Evolutionary conservation across 345 rosid genomes (phyloP), one percentile per base, ranked within the genome.

Genomic region (Theobroma cacao): DNA sequence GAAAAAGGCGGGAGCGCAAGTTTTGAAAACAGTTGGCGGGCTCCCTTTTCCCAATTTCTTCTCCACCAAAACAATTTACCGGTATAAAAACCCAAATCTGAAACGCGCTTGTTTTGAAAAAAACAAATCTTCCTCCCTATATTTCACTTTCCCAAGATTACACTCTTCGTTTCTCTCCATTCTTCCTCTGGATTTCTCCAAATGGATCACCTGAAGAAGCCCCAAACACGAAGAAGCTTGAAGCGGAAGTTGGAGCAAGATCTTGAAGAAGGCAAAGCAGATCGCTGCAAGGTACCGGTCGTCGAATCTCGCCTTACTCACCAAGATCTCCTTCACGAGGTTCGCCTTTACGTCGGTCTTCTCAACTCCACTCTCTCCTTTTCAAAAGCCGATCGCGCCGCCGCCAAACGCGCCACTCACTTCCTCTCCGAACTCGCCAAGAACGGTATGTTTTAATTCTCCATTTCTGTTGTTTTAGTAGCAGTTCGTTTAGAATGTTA

Each of bases 201-300:
- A 26, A 89, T 90, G 94, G 90, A 86, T 79, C 76, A 53, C 41
- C 83, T 80, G 3, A 68, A 55, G 13, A 81, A 80, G 72, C 86
- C 80, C 50, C 88, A 74, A 79, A 82, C 78, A 18, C 80, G 80
- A 12, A 79, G 86, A 56, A 84, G 86, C 85, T 82, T 86, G 91
- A 92, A 86, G 84, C 80, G 91, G 56, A 91, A 88, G 82, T 84
- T 86, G 11, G 83, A 82, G 74, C 84, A 63, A 28, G 88, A 89
- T 4, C 78, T 84, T 68, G 81, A 48, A 1, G 75, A 36, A 7
- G 83, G 74, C 5, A 77, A 75, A 43, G 66, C 38, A 43, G 74
- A 79, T 75, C 81, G 53, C 26, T 30, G 79, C 43, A 83, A 84
- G 76, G 79, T 69, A n/a, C 55, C 58, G 5, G 70, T 67, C 75